Conservation (phyloP, 176 grass and related monocot species). For the Alopecurus myosuroides region DNA sequence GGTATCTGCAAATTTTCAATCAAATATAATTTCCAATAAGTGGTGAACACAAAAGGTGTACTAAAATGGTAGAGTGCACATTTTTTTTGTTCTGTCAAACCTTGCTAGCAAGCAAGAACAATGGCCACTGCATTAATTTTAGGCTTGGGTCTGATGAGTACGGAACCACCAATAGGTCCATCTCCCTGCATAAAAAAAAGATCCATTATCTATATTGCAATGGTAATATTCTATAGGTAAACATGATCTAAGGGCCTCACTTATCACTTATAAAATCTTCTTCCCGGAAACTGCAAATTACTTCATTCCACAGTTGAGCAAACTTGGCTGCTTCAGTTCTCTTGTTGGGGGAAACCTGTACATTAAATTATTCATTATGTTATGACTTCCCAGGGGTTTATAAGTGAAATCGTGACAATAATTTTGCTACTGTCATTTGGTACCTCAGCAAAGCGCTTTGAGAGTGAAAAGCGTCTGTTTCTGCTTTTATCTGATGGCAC, state of each 20-base stretch:
- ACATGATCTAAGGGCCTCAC: constrained; percentile 41
- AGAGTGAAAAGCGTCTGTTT: constrained; percentile 67
- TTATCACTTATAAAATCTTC: constrained; percentile 97
- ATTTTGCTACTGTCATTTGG: constrained; percentile 8
- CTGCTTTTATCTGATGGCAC: constrained; percentile 69
- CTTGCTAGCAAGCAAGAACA: constrained; percentile 99
- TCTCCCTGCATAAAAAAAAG: constrained; percentile 58
- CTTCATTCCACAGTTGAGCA: constrained; percentile 98
- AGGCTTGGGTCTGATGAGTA: constrained; percentile 93
- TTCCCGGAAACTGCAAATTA: constrained; percentile 90
- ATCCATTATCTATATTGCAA: constrained; percentile 1
- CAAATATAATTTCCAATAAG: neutral
- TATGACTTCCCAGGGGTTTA: constrained; percentile 9
- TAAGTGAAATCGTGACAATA: constrained; percentile 14
- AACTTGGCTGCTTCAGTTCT: constrained; percentile 99
- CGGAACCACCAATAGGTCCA: constrained; percentile 93
- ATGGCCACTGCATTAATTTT: constrained; percentile 94
- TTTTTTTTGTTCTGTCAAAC: constrained; percentile 29
- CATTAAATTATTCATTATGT: constrained; percentile 27
- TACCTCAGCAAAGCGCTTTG: constrained; percentile 94
- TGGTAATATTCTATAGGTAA: neutral
- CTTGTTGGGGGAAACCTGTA: constrained; percentile 88
- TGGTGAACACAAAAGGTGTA: neutral
- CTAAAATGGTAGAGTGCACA: constrained; percentile 9
- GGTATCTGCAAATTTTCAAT: constrained; percentile 69